These are phyloP conservation scores for Clavariopsis aquatica DNA, from an alignment of 495 filamentous ascomycete genomes.

Conservation along the genomic window DNA sequence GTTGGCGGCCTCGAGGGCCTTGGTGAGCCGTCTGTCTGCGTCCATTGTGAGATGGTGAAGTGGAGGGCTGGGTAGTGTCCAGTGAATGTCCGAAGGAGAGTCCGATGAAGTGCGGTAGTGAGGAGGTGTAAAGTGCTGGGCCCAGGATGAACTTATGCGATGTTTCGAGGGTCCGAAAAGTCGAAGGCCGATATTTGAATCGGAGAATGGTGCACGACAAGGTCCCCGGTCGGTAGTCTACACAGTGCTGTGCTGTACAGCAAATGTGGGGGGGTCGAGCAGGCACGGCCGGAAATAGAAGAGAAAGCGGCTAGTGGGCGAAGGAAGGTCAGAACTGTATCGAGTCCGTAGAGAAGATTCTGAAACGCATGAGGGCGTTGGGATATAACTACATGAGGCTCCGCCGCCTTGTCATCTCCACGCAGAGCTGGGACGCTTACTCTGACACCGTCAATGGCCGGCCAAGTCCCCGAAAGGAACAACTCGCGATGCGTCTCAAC, in stretches of 20 bases:
- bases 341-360: not conserved
- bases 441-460: slow-evolving; percentile 22
- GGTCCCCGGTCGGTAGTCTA: slow-evolving; percentile 8
- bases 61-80: not conserved
- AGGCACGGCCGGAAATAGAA: slow-evolving; percentile 17
- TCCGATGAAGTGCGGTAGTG: slow-evolving; percentile 3
- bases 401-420: slow-evolving; percentile 1
- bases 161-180: slow-evolving; percentile 21
- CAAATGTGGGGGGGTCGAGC: slow-evolving; percentile 16
- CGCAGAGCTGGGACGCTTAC: slow-evolving; percentile 19
- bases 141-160: slow-evolving; percentile 10
- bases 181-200: slow-evolving; percentile 6
- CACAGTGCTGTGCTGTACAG: slow-evolving; percentile 9
- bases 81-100: slow-evolving; percentile 4
- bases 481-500: slow-evolving; percentile 4
- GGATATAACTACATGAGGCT: slow-evolving; percentile 21
- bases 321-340: slow-evolving; percentile 7
- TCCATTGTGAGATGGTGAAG: slow-evolving; percentile 25
- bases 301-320: not conserved
- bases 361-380: slow-evolving; percentile 18
- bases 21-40: slow-evolving; percentile 28
- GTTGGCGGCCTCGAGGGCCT: slow-evolving; percentile 33
- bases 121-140: not conserved
- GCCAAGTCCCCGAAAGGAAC: slow-evolving; percentile 28
- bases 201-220: slow-evolving; percentile 7